A percentile compares a stretch with the other conserved stretches of the same genome.
Conservation (phyloP, 2,329 filamentous ascomycete species). For the Coccinonectria pachysandricola region DNA sequence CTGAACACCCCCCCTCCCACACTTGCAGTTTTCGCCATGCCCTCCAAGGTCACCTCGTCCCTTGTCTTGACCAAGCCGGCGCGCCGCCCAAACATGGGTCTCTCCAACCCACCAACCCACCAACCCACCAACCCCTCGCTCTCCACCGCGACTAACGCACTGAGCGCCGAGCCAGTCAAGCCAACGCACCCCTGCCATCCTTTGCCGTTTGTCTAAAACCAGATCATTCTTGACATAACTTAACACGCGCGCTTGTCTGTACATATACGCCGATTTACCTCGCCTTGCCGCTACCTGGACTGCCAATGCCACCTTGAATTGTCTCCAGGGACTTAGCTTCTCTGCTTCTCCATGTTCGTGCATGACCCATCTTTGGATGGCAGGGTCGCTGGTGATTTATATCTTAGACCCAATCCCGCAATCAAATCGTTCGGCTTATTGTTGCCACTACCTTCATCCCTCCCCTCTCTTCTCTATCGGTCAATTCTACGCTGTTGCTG, state of each 20-base stretch:
- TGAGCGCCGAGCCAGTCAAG: conserved; percentile 15
- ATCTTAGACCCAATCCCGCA: conserved; percentile 34
- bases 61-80: conserved; percentile 20
- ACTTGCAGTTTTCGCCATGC: conserved; percentile 14
- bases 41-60: too few species aligned
- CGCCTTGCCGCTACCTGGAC: conserved; percentile 15
- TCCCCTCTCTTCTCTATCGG: conserved; percentile 14
- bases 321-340: conserved; percentile 23
- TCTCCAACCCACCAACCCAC: conserved; percentile 17
- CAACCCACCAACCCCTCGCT: conserved; percentile 21
- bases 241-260: conserved; percentile 20
- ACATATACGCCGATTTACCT: conserved; percentile 17
- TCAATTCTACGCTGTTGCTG: conserved; percentile 17
- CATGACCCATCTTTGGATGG: conserved; percentile 21
- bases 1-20: conserved; percentile 17
- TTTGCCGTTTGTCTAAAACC: conserved; percentile 20
- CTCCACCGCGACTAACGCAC: conserved; percentile 20
- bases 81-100: conserved; percentile 18
- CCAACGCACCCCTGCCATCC: conserved; percentile 20
- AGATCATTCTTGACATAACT: conserved; percentile 20
- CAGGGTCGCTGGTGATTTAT: conserved; percentile 29
- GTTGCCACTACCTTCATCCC: conserved; percentile 17
- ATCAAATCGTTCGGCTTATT: conserved; percentile 22
- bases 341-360: conserved; percentile 28
- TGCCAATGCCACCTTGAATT: too few species aligned